A percentile compares a stretch with the other conserved stretches of the same genome.
phyloP scores from a whole-genome alignment of 148 eudicot genomes.

The Arbutus unedo region DNA sequence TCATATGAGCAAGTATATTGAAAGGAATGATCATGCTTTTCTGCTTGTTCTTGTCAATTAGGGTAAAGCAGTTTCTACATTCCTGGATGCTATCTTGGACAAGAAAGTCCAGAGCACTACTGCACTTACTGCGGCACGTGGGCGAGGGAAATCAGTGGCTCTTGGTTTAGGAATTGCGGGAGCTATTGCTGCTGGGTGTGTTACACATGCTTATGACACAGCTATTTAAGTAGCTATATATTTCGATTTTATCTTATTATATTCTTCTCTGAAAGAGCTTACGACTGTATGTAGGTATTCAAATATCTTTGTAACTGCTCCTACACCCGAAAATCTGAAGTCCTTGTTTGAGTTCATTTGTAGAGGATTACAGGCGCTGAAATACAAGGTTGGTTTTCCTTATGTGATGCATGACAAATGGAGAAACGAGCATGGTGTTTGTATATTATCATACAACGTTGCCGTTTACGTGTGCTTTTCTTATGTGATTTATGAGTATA shows the following conservation, averaged over 20 bases:
- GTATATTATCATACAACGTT: not conserved
- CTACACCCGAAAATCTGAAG: slow-evolving; percentile 86
- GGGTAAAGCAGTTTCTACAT: slow-evolving; percentile 80
- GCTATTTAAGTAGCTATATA: not conserved
- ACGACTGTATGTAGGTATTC: slow-evolving; percentile 56
- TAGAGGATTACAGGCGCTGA: slow-evolving; percentile 69
- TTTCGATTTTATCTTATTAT: not conserved
- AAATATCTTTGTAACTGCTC: slow-evolving; percentile 85
- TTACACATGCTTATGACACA: not conserved
- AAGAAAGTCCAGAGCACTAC: slow-evolving; percentile 72
- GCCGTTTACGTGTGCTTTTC: not conserved
- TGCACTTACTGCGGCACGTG: slow-evolving; percentile 92
- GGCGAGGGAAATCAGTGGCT: slow-evolving; percentile 98
- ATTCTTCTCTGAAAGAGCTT: not conserved
- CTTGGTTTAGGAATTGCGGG: slow-evolving; percentile 93
- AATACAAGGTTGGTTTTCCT: slow-evolving; percentile 55
- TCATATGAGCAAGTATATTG: not conserved
- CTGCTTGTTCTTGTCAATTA: slow-evolving; percentile 19
- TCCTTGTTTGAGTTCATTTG: slow-evolving; percentile 74
- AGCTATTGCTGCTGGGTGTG: slow-evolving; percentile 87
- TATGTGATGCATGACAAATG: not conserved
- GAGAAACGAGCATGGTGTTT: not conserved
- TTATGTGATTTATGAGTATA: not conserved
- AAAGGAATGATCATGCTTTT: slow-evolving; percentile 4
- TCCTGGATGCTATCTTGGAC: slow-evolving; percentile 80